These are phyloP conservation scores for Boletus edulis DNA, from an alignment of 768 basidiomycete species.

Conservation along the genomic window DNA sequence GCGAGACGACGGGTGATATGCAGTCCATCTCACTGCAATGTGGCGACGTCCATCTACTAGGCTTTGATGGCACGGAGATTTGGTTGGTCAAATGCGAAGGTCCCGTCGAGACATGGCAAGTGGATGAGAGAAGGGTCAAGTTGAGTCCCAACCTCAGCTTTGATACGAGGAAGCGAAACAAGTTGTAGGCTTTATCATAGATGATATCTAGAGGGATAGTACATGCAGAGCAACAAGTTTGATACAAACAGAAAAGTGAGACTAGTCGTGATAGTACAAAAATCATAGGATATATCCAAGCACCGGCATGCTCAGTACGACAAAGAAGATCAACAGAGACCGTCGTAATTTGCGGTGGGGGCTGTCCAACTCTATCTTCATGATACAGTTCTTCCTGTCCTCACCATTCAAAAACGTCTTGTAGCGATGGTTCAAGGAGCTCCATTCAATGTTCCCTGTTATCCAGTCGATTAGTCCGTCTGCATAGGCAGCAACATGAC, in stretches of 20 bases:
- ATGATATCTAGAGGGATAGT: not conserved
- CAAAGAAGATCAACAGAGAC: conserved; percentile 4
- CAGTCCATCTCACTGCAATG: conserved; percentile 26
- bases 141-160: not conserved
- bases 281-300: not conserved
- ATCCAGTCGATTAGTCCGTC: conserved; percentile 29
- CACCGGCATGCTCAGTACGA: conserved; percentile 4
- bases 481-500: conserved; percentile 18
- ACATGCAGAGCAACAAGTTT: not conserved
- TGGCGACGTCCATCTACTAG: conserved; percentile 33
- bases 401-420: conserved; percentile 18
- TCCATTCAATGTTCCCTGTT: conserved; percentile 29
- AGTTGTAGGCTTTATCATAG: not conserved
- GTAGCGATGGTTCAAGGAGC: conserved; percentile 26
- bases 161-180: not conserved
- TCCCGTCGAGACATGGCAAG: conserved; percentile 55
- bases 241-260: not conserved
- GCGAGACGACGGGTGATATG: conserved; percentile 26
- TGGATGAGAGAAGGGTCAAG: conserved; percentile 40
- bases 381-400: conserved; percentile 22
- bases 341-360: not conserved
- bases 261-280: not conserved
- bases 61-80: conserved; percentile 48
- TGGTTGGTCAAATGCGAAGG: conserved; percentile 64
- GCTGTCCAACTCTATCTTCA: conserved; percentile 14